Conservation (phyloP, 2,329 filamentous ascomycete species). For the Colletotrichum musicola region DNA sequence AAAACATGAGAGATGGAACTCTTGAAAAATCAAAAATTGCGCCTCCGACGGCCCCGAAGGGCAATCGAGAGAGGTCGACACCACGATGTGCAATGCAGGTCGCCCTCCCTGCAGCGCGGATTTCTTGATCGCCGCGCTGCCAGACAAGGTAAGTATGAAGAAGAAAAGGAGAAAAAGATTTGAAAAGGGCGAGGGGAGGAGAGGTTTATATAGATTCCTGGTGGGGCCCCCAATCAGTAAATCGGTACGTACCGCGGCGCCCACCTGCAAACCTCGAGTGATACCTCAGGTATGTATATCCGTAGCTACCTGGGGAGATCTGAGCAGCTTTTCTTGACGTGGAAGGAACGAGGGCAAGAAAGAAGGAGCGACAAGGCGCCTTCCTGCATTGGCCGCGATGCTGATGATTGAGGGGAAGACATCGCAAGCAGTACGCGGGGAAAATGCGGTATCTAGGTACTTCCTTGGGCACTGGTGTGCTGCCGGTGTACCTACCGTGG, state of each 20-base stretch:
- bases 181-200: slow-evolving; percentile 26
- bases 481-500: no score
- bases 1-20: slow-evolving; percentile 38
- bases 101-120: slow-evolving; percentile 54
- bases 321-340: not conserved
- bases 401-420: not conserved
- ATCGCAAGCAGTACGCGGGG: not conserved
- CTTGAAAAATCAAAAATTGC: slow-evolving; percentile 35
- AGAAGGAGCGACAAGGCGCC: not conserved
- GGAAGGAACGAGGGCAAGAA: not conserved
- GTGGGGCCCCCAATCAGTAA: slow-evolving; percentile 14
- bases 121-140: slow-evolving; percentile 58
- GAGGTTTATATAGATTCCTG: slow-evolving; percentile 48
- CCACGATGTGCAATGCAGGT: slow-evolving; percentile 65
- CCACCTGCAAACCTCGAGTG: not conserved
- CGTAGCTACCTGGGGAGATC: not conserved
- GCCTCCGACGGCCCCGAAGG: slow-evolving; percentile 39
- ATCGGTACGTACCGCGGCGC: slow-evolving; percentile 18
- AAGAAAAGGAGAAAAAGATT: slow-evolving; percentile 38
- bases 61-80: slow-evolving; percentile 38
- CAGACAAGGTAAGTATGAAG: slow-evolving; percentile 67
- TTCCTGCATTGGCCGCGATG: not conserved
- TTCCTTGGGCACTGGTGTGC: no score
- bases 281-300: not conserved
- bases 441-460: not conserved